Evolutionary conservation across 2,329 filamentous ascomycete genomes (phyloP).

Genomic region (Leptographium galeiforme): DNA sequence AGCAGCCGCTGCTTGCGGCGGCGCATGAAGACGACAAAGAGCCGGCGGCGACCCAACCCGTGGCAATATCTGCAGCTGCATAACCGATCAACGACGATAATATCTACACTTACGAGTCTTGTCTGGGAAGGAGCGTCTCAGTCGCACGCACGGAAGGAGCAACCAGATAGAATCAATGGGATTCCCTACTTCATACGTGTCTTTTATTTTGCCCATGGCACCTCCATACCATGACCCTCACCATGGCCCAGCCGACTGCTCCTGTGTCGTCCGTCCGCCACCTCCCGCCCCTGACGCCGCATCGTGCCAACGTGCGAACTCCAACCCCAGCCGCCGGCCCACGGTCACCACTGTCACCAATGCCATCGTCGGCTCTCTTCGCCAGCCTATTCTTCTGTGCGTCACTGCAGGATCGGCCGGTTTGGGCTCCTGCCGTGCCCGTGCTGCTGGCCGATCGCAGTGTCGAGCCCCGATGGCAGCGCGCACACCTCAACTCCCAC

Average conservation of each 20-base stretch:
- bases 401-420: conserved; percentile 22
- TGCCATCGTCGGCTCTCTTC: not conserved
- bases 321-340: not conserved
- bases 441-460: conserved; percentile 13
- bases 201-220: too few species aligned
- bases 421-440: conserved; percentile 21
- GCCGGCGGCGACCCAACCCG: not conserved
- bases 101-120: not conserved
- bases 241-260: not conserved
- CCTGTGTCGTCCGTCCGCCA: not conserved
- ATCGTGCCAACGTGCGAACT: too few species aligned
- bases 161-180: not conserved
- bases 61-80: too few species aligned
- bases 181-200: not conserved
- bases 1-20: conserved; percentile 34
- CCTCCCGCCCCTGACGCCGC: not conserved
- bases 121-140: not conserved
- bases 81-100: too few species aligned
- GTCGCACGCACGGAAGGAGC: too few species aligned
- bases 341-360: not conserved
- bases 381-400: conserved; percentile 19
- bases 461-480: conserved; percentile 13
- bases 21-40: conserved; percentile 8
- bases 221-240: not conserved
- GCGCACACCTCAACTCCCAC: conserved; percentile 18